Base-by-base conservation (phyloP, 202 grass and related monocot species). In the Eragrostis tef region DNA sequence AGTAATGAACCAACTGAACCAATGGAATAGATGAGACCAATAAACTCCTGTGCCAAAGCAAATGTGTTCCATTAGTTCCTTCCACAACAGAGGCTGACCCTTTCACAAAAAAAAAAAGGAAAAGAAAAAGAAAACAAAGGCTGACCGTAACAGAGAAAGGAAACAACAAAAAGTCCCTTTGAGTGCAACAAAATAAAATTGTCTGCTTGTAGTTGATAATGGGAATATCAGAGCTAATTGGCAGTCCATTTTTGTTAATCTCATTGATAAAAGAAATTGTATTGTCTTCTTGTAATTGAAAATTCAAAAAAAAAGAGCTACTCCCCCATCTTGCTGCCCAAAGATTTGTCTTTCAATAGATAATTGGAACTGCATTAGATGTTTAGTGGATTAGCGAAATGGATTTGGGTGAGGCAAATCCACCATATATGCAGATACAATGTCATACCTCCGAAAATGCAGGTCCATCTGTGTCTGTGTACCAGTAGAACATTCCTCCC, bases 401-500 rank as follows among this genome's bases (percentile, higher is more conserved):
- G 34, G 7, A 58, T 42, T 27, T 25, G 1, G 7, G 12, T 77
- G 11, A 65, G 50, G 19, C 13, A 36, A 21, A 65, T 64, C 22
- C 22, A 51, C 25, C 16, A 4, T 0, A 15, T 39, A 48, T 5
- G 13, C 9, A 61, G 39, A 81, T 44, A 39, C 60, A 59, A 53
- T 5, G 11, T 2, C 4, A 43, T 77, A 98, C 92, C 92, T 98
- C 89, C 19, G 95, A 98, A 83, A 98, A 94, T n/a, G 61, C 67
- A 26, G 88, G 90, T 56, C 92, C 95, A 34, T 62, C 75, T 74
- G 43, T 39, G 39, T 94, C 88, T 11, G 90, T 93, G 71, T 91
- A 89, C 95, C 95, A 98, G 27, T 94, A 98, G 80, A 98, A 98
- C 95, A 98, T 94, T 64, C 95, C 95, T 77, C 86, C 92, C 45